Conservation (phyloP, 768 basidiomycete species). For the Leucocoprinus leucothites region DNA sequence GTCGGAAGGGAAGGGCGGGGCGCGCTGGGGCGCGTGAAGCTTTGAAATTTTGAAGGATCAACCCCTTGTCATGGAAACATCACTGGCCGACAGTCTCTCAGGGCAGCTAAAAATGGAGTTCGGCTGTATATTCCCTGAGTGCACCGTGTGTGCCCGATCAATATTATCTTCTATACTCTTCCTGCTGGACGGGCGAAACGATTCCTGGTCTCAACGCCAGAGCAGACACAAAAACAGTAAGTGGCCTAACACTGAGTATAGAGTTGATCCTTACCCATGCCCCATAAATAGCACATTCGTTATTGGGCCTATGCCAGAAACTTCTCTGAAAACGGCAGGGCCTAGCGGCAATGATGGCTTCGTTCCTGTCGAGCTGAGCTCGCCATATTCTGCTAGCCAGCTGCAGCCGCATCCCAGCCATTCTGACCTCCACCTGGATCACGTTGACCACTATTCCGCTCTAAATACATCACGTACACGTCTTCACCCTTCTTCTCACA, state of each 20-base stretch:
- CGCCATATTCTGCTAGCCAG: background rate
- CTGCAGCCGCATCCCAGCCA: background rate
- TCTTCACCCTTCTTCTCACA: background rate
- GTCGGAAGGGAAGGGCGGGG: too few species aligned
- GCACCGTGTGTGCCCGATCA: background rate
- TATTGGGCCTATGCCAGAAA: background rate
- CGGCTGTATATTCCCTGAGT: too few species aligned
- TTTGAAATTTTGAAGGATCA: too few species aligned
- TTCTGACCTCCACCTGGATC: background rate
- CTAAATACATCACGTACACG: constrained; percentile 6
- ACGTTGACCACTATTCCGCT: constrained; percentile 3
- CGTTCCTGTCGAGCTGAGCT: background rate
- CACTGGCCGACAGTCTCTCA: background rate
- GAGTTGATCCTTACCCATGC: too few species aligned
- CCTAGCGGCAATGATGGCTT: background rate
- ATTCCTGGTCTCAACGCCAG: too few species aligned
- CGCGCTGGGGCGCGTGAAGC: too few species aligned
- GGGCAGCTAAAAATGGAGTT: background rate
- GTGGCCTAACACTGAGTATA: too few species aligned
- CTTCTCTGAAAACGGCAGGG: background rate
- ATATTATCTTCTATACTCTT: background rate
- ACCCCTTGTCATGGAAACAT: background rate
- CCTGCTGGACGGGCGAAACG: background rate
- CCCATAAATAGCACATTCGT: background rate
- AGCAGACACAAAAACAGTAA: too few species aligned